A percentile compares a stretch with the other conserved stretches of the same genome.
Conservation (phyloP, 2,329 filamentous ascomycete genomes). For the Tolypocladium sp. region DNA sequence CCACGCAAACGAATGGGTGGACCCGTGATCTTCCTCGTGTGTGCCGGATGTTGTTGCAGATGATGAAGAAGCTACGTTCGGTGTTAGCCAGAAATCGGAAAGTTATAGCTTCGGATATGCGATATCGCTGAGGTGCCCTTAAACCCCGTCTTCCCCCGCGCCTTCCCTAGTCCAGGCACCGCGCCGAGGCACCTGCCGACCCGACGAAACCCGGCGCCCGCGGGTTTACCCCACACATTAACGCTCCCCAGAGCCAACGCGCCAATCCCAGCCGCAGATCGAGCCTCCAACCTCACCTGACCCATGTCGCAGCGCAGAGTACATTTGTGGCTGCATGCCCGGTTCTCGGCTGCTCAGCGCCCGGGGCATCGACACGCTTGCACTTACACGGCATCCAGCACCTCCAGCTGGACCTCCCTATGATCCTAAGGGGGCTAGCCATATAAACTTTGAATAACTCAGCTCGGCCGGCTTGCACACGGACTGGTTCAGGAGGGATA, state of each 20-base stretch:
- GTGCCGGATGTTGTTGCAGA: slow-evolving; percentile 1
- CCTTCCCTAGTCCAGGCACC: background rate
- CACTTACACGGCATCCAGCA: background rate
- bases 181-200: background rate
- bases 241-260: background rate
- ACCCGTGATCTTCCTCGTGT: background rate
- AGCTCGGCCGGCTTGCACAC: background rate
- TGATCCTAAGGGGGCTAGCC: background rate
- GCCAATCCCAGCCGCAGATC: background rate
- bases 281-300: background rate
- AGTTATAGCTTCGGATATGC: slow-evolving; percentile 4
- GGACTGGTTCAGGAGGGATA: background rate
- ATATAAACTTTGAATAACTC: background rate
- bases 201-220: background rate
- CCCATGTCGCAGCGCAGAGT: background rate
- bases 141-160: background rate
- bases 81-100: slow-evolving; percentile 1
- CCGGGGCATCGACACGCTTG: background rate
- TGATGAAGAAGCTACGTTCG: slow-evolving; percentile 10
- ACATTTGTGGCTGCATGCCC: background rate
- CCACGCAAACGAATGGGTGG: background rate
- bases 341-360: background rate
- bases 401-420: background rate
- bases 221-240: background rate
- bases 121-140: slow-evolving; percentile 5